Percentiles rank a stretch among this genome's conserved stretches.
phyloP scores from a whole-genome alignment of 306 rosid species.

The Macrotyloma uniflorum region DNA sequence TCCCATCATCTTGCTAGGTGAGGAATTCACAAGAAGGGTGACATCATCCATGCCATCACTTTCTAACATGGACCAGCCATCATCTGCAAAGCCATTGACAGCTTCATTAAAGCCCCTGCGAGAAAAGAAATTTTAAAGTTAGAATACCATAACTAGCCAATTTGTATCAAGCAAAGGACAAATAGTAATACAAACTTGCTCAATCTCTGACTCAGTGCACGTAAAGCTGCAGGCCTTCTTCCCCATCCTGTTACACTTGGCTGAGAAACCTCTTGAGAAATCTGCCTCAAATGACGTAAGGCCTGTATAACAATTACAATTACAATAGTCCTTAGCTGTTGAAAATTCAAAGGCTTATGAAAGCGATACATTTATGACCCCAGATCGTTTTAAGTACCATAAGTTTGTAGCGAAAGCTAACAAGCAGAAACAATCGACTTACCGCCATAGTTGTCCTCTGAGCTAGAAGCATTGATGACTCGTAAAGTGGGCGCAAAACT shows the following conservation, averaged over 20 bases:
- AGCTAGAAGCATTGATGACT: conserved; percentile 89
- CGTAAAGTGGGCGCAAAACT: conserved; percentile 91
- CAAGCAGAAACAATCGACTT: conserved; percentile 37
- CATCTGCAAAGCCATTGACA: conserved; percentile 87
- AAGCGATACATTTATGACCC: not conserved
- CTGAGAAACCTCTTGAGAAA: conserved; percentile 95
- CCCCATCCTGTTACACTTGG: conserved; percentile 94
- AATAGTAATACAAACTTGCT: conserved; percentile 63
- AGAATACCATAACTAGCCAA: not conserved
- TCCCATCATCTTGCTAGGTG: conserved; percentile 89
- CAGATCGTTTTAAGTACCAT: not conserved
- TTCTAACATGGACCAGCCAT: conserved; percentile 96
- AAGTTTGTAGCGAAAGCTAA: not conserved
- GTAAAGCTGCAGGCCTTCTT: conserved; percentile 89
- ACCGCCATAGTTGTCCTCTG: conserved; percentile 95
- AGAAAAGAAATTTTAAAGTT: conserved; percentile 11
- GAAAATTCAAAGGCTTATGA: not conserved
- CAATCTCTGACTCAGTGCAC: conserved; percentile 85
- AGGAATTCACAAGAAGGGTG: conserved; percentile 87
- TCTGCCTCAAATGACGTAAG: conserved; percentile 87
- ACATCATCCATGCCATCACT: conserved; percentile 96
- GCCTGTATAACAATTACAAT: conserved; percentile 61
- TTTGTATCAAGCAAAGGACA: conserved; percentile 23
- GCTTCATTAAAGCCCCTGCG: conserved; percentile 99
- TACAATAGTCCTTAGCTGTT: not conserved